Conservation (phyloP, 768 basidiomycete species). For the Termitomyces sp. region DNA sequence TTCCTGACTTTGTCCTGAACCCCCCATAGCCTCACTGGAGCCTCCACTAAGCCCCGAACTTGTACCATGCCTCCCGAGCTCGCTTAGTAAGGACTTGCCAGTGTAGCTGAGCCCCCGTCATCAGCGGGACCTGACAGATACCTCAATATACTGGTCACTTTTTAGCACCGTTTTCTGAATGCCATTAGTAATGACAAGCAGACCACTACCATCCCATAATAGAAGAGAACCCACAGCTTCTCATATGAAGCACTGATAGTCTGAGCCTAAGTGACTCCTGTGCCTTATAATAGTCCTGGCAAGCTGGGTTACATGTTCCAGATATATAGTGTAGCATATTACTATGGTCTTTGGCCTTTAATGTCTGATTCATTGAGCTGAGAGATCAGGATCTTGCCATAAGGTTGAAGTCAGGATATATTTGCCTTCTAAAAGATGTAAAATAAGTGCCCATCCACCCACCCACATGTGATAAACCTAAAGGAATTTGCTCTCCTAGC, state of each 20-base stretch:
- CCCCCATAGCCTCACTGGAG: too few species aligned
- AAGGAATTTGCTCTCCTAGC: neutral
- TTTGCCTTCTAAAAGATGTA: neutral
- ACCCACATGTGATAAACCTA: too few species aligned
- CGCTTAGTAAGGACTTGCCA: too few species aligned
- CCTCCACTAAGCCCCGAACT: too few species aligned
- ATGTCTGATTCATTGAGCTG: too few species aligned
- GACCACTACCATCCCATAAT: neutral
- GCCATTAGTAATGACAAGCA: neutral
- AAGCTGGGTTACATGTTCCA: neutral
- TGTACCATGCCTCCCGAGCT: too few species aligned
- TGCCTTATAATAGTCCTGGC: neutral
- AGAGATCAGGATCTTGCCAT: neutral
- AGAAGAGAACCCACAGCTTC: conserved; percentile 2
- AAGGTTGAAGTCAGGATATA: neutral
- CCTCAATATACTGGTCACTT: neutral
- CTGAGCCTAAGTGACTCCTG: neutral
- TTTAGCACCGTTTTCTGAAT: neutral
- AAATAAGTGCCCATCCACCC: neutral
- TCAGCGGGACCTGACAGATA: too few species aligned
- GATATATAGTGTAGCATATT: too few species aligned
- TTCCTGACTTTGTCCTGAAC: too few species aligned
- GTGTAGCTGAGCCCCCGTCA: too few species aligned
- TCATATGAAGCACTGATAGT: neutral
- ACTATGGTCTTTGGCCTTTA: too few species aligned